Conservation (phyloP, 164 flowering plant genomes). For the Nymphaea colorata region DNA sequence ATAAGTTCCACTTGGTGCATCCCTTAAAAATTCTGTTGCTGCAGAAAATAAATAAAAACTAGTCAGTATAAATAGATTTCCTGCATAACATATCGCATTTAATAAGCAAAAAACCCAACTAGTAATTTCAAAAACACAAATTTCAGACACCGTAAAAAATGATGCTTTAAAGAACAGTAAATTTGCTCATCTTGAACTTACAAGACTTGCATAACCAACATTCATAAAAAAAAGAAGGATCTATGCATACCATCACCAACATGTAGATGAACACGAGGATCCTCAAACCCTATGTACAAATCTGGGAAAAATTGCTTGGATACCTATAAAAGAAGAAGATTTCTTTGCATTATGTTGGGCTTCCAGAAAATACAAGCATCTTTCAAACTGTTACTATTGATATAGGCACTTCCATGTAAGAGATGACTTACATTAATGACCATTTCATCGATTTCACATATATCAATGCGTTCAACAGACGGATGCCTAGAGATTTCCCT, state of each 20-base stretch:
- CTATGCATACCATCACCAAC: constrained; percentile 78
- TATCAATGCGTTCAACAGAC: constrained; percentile 82
- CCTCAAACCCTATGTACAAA: constrained; percentile 81
- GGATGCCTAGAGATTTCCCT: constrained; percentile 85
- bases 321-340: constrained; percentile 29
- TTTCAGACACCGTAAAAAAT: not conserved
- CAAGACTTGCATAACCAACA: not conserved
- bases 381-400: not conserved
- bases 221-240: not conserved
- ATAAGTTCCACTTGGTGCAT: constrained; percentile 60
- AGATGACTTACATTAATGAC: constrained; percentile 75
- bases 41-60: constrained; percentile 11
- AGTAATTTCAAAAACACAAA: not conserved
- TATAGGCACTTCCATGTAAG: not conserved
- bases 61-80: no score
- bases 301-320: constrained; percentile 74
- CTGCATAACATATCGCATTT: no score
- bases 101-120: no score
- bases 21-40: constrained; percentile 69
- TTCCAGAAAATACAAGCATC: not conserved
- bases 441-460: constrained; percentile 93
- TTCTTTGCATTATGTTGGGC: not conserved
- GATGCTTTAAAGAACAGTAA: not conserved
- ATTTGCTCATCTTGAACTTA: not conserved
- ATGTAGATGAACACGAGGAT: constrained; percentile 88